These are phyloP conservation scores for Yamadazyma ubonensis DNA, from an alignment of 805 yeast species.

Conservation along the genomic window DNA sequence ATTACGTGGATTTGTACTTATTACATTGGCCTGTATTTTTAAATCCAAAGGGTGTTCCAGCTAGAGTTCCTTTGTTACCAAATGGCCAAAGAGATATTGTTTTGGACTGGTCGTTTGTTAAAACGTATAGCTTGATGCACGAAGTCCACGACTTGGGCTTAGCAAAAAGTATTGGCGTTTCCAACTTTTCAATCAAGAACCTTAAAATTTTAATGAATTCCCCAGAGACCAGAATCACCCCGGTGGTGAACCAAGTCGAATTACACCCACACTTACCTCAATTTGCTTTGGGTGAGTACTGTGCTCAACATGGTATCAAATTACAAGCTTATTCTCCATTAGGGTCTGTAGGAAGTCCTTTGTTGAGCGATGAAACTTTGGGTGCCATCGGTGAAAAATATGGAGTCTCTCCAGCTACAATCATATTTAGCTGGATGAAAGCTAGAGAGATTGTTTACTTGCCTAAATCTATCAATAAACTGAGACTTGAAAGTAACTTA, in stretches of 20 bases:
- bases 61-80: slow-evolving; percentile 31
- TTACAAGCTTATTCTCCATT: slow-evolving; percentile 80
- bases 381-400: slow-evolving; percentile 44
- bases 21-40: slow-evolving; percentile 75
- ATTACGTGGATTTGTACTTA: slow-evolving; percentile 74
- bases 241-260: slow-evolving; percentile 76
- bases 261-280: slow-evolving; percentile 47
- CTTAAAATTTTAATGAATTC: slow-evolving; percentile 45
- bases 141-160: slow-evolving; percentile 52
- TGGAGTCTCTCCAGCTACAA: slow-evolving; percentile 46
- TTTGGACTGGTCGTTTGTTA: slow-evolving; percentile 41
- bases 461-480: slow-evolving; percentile 35
- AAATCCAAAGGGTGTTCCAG: slow-evolving; percentile 38
- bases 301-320: slow-evolving; percentile 21
- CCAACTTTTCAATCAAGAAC: slow-evolving; percentile 58
- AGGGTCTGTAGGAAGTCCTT: slow-evolving; percentile 58
- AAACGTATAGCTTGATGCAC: slow-evolving; percentile 59
- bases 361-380: slow-evolving; percentile 45
- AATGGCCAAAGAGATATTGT: slow-evolving; percentile 37
- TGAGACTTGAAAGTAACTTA: slow-evolving; percentile 34
- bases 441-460: slow-evolving; percentile 53
- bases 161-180: slow-evolving; percentile 71
- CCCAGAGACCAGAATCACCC: slow-evolving; percentile 52
- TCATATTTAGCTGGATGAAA: slow-evolving; percentile 59
- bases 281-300: slow-evolving; percentile 58